Evolutionary conservation across 176 grass and related monocot species (phyloP), one percentile per base, ranked within the genome.

Genomic region (Musa itinerans): DNA sequence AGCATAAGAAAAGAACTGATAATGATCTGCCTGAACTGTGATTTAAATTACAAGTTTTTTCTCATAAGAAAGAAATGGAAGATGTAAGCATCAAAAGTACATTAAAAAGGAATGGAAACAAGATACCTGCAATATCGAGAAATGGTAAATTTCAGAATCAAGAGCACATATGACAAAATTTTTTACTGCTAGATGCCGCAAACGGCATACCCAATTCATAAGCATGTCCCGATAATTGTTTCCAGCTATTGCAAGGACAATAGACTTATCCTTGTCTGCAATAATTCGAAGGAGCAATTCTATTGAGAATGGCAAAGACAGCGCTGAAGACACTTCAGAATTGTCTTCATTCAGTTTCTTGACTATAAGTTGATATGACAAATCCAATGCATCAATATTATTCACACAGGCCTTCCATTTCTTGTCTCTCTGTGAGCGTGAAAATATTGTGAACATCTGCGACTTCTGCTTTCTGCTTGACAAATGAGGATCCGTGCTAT

Each of bases 151-250:
- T 78, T 93, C 88, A 63, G 81, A 53, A 68, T 98, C 94, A 27
- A 98, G 79, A 78, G 94, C 90, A 83, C 83, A 98, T 0, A 98
- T 78, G 58, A 91, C 12, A 81, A 98, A 93, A 61, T 98, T 98
- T 10, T 76, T 76, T 13, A 91, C 54, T 69, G 74, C 16, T 23
- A 98, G 84, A 74, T 57, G 61, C 56, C 88, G 86, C 63, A 98
- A 86, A 11, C 90, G 83, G 76, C 94, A 98, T 24, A 53, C 90
- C 94, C 90, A 98, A 53, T 82, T 98, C 94, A 98, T 98, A 27
- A 98, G 94, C 86, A 98, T 89, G 63, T 98, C 90, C 74, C 75
- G 85, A 74, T 98, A 98, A 76, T 88, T 89, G 63, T 56, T 69
- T 59, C 90, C 94, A 80, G 94, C 90, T 8, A 98, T 76, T 56